Base-by-base conservation (phyloP, 768 basidiomycete genomes). In the Suillus americanus region DNA sequence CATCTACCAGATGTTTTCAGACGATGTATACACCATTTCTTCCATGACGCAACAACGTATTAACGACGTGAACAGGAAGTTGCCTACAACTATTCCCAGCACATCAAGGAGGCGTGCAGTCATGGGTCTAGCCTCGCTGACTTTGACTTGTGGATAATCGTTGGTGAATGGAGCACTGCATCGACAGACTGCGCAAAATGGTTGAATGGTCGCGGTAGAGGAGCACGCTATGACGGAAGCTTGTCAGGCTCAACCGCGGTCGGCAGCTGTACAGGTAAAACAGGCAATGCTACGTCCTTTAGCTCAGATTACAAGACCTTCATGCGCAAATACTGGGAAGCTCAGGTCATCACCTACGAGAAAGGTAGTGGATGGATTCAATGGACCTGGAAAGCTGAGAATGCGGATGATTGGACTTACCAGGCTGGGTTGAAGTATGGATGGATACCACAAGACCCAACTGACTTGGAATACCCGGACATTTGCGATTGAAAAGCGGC, bases 301-400 rank as follows among this genome's bases (percentile, higher is more conserved):
- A 86, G 86, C 23, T 75, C 80, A 37, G 80, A 83, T 16, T 94
- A 92, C 73, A 88, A 83, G 72, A 78, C 79, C 1, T 89, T 86
- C 66, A 68, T 91, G 61, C 77, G 89, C 64, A 79, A 85, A 72
- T 92, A 90, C 68, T 95, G 89, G 83, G 92, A 95, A 71, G 88
- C 87, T 5, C 93, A 94, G 75, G 86, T 89, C 84, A 84, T 64
- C 81, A 91, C 60, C 92, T 64, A 89, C 25, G 92, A 94, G 76
- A 80, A 64, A 46, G 82, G 88, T 16, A 82, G 86, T 51, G 89
- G 90, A 23, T 91, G 90, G 90, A 79, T 89, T 5, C 90, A 82
- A 67, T 91, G 89, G 89, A 86, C 90, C 8, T 91, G 90, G 90
- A 91, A 91, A 83, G 80, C 85, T 5, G 90, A 91, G 75, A 84